phyloP scores from a whole-genome alignment of 441 rosid genomes.

The Pelargonium myrrhifolium region DNA sequence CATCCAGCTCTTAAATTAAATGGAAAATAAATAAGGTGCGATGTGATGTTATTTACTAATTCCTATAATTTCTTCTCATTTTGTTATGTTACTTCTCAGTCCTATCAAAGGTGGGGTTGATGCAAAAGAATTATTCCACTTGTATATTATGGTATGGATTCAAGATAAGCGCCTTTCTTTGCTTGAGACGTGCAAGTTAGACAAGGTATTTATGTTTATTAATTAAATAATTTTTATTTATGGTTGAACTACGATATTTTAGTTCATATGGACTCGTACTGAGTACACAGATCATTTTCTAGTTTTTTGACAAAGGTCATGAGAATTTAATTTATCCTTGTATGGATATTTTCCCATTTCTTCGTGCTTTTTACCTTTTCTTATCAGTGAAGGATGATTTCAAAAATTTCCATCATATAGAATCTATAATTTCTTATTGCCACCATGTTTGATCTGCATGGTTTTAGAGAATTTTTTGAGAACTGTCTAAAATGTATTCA shows the following conservation, averaged over 20 bases:
- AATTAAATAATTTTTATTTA: background rate
- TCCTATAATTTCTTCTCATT: constrained; percentile 18
- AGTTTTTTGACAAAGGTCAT: background rate
- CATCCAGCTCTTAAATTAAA: background rate
- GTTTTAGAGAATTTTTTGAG: constrained; percentile 9
- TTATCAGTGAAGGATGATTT: background rate
- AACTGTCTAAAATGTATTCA: constrained; percentile 17
- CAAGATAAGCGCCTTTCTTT: constrained; percentile 84
- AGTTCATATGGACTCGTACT: background rate
- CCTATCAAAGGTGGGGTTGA: constrained; percentile 89
- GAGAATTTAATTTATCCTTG: background rate
- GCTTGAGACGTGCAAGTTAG: constrained; percentile 86
- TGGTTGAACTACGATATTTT: background rate
- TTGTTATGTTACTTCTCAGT: constrained; percentile 36
- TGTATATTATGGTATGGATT: constrained; percentile 94
- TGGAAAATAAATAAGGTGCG: background rate
- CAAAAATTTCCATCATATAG: background rate
- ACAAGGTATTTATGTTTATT: constrained; percentile 50
- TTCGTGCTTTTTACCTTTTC: background rate
- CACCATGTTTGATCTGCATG: background rate
- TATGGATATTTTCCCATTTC: background rate
- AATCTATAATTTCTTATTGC: background rate
- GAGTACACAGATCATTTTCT: background rate
- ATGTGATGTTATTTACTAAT: constrained; percentile 10
- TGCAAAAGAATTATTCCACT: constrained; percentile 86